A percentile compares a stretch with the other conserved stretches of the same genome.
phyloP scores from a whole-genome alignment of 208 protist genomes.

The Endotrypanum monterogeii region DNA sequence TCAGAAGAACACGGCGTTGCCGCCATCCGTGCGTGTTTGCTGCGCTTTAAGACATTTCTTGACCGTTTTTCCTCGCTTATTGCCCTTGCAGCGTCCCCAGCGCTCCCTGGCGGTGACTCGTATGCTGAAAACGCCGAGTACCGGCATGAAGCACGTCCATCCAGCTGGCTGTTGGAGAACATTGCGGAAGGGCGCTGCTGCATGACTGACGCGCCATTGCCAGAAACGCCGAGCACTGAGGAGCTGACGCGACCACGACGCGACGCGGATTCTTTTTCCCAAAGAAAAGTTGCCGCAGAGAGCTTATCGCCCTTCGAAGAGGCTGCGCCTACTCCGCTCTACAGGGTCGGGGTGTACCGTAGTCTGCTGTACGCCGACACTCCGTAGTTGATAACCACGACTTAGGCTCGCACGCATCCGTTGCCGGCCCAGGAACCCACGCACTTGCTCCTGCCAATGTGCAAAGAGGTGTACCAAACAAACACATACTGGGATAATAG shows the following conservation, averaged over 20 bases:
- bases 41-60: slow-evolving; percentile 12
- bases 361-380: slow-evolving; percentile 39
- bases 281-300: not conserved
- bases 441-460: not conserved
- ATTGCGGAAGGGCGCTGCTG: slow-evolving; percentile 16
- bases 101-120: slow-evolving; percentile 1
- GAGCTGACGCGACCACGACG: not conserved
- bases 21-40: not conserved
- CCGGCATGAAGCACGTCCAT: slow-evolving; percentile 22
- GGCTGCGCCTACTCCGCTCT: not conserved
- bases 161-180: slow-evolving; percentile 35
- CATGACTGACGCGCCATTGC: not conserved
- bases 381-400: slow-evolving; percentile 9
- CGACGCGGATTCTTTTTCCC: not conserved
- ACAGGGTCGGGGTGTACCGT: slow-evolving; percentile 28
- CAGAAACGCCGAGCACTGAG: not conserved
- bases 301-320: not conserved
- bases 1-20: not conserved
- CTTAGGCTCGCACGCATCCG: not conserved
- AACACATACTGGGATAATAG: not conserved
- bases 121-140: not conserved
- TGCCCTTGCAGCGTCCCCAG: slow-evolving; percentile 1
- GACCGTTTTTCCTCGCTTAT: slow-evolving; percentile 11
- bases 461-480: not conserved
- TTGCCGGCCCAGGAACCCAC: not conserved